These are phyloP conservation scores for Psilocybe azurescens DNA, from an alignment of 768 basidiomycete genomes.

Conservation along the genomic window DNA sequence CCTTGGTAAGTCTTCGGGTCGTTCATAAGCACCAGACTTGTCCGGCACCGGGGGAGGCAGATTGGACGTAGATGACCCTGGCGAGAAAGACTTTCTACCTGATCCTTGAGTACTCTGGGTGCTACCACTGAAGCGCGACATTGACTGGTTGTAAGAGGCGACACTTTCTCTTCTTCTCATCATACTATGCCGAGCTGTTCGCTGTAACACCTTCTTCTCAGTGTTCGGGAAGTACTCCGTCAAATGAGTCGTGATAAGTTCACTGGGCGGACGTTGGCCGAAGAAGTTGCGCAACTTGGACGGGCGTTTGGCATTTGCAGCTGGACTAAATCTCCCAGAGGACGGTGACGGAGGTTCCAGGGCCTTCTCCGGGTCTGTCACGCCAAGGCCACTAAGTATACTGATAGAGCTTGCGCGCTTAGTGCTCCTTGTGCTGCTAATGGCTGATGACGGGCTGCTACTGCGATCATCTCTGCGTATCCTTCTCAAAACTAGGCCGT, in stretches of 20 bases:
- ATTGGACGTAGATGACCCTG: slow-evolving; percentile 54
- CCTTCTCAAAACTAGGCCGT: slow-evolving; percentile 76
- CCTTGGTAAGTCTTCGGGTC: slow-evolving; percentile 61
- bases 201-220: slow-evolving; percentile 88
- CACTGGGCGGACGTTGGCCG: slow-evolving; percentile 96
- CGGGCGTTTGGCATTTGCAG: slow-evolving; percentile 52
- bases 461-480: slow-evolving; percentile 50
- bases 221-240: slow-evolving; percentile 95
- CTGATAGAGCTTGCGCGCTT: slow-evolving; percentile 96
- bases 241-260: slow-evolving; percentile 93
- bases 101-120: slow-evolving; percentile 63
- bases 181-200: slow-evolving; percentile 91
- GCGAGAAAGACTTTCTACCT: slow-evolving; percentile 44
- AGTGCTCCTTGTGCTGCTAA: slow-evolving; percentile 39
- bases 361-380: slow-evolving; percentile 74
- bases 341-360: slow-evolving; percentile 66
- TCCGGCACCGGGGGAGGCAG: slow-evolving; percentile 46
- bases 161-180: slow-evolving; percentile 64
- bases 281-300: slow-evolving; percentile 94
- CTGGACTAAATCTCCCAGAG: slow-evolving; percentile 35
- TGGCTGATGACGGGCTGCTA: slow-evolving; percentile 36
- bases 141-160: slow-evolving; percentile 52
- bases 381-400: slow-evolving; percentile 92
- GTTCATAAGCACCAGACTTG: slow-evolving; percentile 26
- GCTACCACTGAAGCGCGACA: slow-evolving; percentile 69